Conservation (phyloP, 306 rosid species). For the Pueraria montana region DNA sequence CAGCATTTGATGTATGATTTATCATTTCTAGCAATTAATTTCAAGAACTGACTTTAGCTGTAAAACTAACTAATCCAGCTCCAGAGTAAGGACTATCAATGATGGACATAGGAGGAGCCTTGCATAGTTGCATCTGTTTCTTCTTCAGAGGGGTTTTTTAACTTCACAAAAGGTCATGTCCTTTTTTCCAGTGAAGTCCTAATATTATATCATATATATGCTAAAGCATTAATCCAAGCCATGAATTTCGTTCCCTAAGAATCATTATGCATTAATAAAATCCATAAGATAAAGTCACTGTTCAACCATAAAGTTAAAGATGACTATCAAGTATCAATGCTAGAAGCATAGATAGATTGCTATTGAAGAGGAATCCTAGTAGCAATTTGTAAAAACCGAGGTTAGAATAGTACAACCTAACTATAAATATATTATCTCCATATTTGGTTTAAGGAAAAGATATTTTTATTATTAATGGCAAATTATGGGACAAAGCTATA, state of each 20-base stretch:
- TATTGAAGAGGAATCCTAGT: neutral
- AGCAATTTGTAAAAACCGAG: neutral
- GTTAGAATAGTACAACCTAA: neutral
- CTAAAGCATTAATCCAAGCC: neutral
- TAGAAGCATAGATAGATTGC: neutral
- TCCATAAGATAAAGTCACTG: neutral
- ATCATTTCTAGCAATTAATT: neutral
- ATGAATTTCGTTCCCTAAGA: conserved; percentile 12
- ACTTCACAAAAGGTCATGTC: no score
- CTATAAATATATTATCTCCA: no score
- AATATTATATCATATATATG: neutral
- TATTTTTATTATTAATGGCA: neutral
- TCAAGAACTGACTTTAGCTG: neutral
- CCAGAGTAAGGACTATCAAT: no score
- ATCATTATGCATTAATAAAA: neutral
- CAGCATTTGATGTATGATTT: neutral
- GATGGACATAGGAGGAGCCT: no score
- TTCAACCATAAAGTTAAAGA: neutral
- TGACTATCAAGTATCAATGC: neutral
- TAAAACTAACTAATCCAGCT: no score
- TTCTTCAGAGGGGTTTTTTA: no score
- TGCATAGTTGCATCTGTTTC: no score
- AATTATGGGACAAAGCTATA: neutral
- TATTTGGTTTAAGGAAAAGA: neutral
- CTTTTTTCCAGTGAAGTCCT: conserved; percentile 67